These are phyloP conservation scores for Pseudocercospora cruenta DNA, from an alignment of 2,329 filamentous ascomycete species.

Conservation along the genomic window DNA sequence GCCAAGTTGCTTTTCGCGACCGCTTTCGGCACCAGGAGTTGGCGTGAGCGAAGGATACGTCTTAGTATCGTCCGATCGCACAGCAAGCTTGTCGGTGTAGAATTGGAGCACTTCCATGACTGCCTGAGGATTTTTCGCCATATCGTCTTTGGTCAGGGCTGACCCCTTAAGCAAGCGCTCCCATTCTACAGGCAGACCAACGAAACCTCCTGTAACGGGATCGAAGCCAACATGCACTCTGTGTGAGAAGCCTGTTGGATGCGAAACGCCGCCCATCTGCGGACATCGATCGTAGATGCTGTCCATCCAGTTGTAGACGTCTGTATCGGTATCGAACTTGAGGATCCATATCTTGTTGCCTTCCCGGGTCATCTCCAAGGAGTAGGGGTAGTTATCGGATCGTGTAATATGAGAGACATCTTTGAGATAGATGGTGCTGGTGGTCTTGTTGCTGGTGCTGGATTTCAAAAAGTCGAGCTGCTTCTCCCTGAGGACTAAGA, in stretches of 20 bases:
- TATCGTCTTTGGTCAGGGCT: slow-evolving; percentile 97
- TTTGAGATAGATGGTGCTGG: slow-evolving; percentile 81
- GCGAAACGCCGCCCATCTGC: slow-evolving; percentile 96
- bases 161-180: slow-evolving; percentile 94
- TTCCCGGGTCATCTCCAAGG: slow-evolving; percentile 92
- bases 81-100: slow-evolving; percentile 77
- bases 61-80: slow-evolving; percentile 71
- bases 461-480: slow-evolving; percentile 93
- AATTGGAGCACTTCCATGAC: slow-evolving; percentile 81
- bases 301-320: slow-evolving; percentile 98
- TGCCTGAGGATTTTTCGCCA: slow-evolving; percentile 83
- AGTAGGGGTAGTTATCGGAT: slow-evolving; percentile 86
- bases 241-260: slow-evolving; percentile 97
- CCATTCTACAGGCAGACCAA: slow-evolving; percentile 93
- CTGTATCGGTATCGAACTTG: slow-evolving; percentile 91
- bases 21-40: slow-evolving; percentile 60
- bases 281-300: slow-evolving; percentile 96
- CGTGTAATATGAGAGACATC: slow-evolving; percentile 89
- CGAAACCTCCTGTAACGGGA: slow-evolving; percentile 90
- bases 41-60: slow-evolving; percentile 70
- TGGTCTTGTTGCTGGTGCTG: slow-evolving; percentile 77
- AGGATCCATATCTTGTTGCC: slow-evolving; percentile 85
- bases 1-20: slow-evolving; percentile 54
- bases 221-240: slow-evolving; percentile 98
- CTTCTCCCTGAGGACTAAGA: slow-evolving; percentile 87